Percentiles rank a stretch among this genome's conserved stretches.
These are phyloP conservation scores for Penicillium sp. DNA, from an alignment of 2,329 filamentous ascomycete genomes.

Conservation along the genomic window DNA sequence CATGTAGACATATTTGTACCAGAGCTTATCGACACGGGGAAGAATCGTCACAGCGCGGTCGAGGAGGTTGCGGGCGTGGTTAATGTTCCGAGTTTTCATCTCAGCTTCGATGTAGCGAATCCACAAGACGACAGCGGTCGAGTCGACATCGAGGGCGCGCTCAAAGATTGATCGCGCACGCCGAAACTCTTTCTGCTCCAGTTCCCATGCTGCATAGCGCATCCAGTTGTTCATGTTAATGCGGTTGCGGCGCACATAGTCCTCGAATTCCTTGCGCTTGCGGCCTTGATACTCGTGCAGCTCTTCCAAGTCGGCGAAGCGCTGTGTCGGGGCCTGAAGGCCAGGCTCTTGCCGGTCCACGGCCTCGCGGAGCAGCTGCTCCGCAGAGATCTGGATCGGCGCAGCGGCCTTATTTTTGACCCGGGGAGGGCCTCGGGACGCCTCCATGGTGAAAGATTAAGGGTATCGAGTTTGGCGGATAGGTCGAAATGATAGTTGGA, in stretches of 20 bases:
- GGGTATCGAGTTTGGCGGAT: background rate
- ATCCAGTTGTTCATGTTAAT: conserved; percentile 99
- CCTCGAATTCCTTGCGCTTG: conserved; percentile 95
- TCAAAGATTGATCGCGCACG: conserved; percentile 93
- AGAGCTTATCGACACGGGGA: conserved; percentile 90
- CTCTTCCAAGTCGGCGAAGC: conserved; percentile 95
- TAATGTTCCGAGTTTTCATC: conserved; percentile 95
- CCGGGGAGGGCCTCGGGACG: conserved; percentile 83
- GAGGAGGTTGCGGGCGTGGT: conserved; percentile 90
- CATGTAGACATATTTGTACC: conserved; percentile 99
- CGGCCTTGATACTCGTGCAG: conserved; percentile 95
- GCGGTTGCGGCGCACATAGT: conserved; percentile 93
- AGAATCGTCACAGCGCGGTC: conserved; percentile 93
- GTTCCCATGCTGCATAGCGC: conserved; percentile 94
- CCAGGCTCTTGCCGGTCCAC: conserved; percentile 92
- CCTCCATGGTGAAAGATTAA: conserved; percentile 68
- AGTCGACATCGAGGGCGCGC: conserved; percentile 86
- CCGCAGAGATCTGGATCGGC: conserved; percentile 87
- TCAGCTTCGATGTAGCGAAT: conserved; percentile 92
- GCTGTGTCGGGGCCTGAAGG: conserved; percentile 86
- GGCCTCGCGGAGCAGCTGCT: conserved; percentile 94
- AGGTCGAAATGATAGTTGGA: background rate
- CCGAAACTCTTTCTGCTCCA: conserved; percentile 96
- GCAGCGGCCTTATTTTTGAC: conserved; percentile 99
- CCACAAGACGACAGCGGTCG: conserved; percentile 85